Base-by-base conservation (phyloP, 1,139 yeast genomes). In the Yamadazyma triangularis region DNA sequence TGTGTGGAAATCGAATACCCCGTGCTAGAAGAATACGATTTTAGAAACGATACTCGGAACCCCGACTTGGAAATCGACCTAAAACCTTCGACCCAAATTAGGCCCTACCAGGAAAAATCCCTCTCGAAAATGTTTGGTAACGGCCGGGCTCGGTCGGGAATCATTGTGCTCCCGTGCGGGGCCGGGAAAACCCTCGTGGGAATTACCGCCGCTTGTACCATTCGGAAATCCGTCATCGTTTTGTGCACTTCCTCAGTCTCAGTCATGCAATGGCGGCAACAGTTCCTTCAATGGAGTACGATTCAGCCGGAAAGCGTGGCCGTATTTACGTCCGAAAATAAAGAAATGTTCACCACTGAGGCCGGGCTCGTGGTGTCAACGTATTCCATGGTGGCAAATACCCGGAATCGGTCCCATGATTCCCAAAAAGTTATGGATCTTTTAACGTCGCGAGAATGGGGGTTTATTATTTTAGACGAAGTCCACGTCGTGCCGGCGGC, bases 401-500 rank as follows among this genome's bases (percentile, higher is more conserved):
- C 97, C 1, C 72, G 98, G 48, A 91, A 91, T 57, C 71, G 98
- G 55, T 88, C 97, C 1, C 95, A 93, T 51, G 98, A 93, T 53
- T 89, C 98, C 10, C 98, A 93, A 54, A 93, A 93, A 56, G 96
- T 93, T 50, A 93, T 93, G 98, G 98, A 93, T 56, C 93, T 93
- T 50, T 68, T 93, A 45, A 85, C 96, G 0, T 82, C 94, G 1
- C 72, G 98, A 53, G 99, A 93, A 63, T 93, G 99, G 99, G 99
- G 99, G 40, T 89, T 93, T 54, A 86, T 93, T 42, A 88, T 93
- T 41, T 66, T 93, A 40, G 99, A 93, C 60, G 99, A 93, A 56
- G 99, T 93, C 32, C 99, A 93, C 56, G 99, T 93, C 38, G 99
- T 93, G 10, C 99, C 99, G 0, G 99, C 99, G 2, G 97, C 97